Base-by-base conservation (phyloP, 306 rosid genomes). In the Ceratonia siliqua region DNA sequence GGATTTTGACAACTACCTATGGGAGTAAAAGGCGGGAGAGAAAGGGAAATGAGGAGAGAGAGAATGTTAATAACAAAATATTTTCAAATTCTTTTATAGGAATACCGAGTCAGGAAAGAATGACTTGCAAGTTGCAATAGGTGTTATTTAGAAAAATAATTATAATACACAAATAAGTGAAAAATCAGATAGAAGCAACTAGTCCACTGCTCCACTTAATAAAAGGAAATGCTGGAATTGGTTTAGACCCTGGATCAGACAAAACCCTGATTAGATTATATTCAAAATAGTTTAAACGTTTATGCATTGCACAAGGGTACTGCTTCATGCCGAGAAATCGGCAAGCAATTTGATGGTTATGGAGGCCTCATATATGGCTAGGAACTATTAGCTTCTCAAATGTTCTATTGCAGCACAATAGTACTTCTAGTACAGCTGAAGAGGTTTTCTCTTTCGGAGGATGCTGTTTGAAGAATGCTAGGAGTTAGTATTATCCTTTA, bases 401-500 rank as follows among this genome's bases (percentile, higher is more conserved):
- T 35, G 46, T 35, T 69, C 64, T 49, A 17, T n/a, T 57, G 10
- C 62, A 46, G 68, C 41, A 67, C n/a, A 55, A 39, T n/a, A 18
- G 57, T 54, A 39, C 25, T 39, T 64, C 7, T 52, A 2, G 0
- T 15, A 53, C 66, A 4, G n/a, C 75, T 42, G 39, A 43, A 66
- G 15, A 41, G 32, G 58, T 10, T 13, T 9, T 55, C 15, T 76
- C 33, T 25, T 18, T 20, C 38, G 13, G 22, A 15, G 42, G 65
- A 2, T 35, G 24, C 18, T 15, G 42, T 5, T 5, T n/a, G 48
- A 28, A 54, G 17, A 65, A 32, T 32, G 30, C 22, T 62, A 32
- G 10, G 28, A 38, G 3, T 64, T 75, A n/a, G 30, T 30, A 39
- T 50, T 56, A 55, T 57, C 59, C 22, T 57, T 13, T 18, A 57